phyloP scores from a whole-genome alignment of 768 basidiomycete genomes.

The Leccinum subgranulosum region DNA sequence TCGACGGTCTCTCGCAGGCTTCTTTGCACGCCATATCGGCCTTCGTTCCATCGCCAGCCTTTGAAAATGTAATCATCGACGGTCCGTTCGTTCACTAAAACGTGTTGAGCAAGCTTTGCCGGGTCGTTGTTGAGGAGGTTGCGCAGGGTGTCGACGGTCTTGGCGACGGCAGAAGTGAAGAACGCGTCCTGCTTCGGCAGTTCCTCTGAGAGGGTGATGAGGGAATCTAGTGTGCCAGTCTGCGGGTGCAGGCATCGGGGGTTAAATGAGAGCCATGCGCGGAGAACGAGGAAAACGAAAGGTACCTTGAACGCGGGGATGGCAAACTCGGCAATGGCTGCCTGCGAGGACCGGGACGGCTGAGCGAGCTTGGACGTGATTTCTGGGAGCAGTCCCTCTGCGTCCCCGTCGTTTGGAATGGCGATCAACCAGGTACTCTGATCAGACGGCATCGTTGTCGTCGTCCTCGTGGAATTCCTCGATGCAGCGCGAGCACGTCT shows the following conservation, averaged over 20 bases:
- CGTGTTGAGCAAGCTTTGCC: constrained; percentile 67
- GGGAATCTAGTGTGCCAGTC: constrained; percentile 92
- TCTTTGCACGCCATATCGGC: constrained; percentile 82
- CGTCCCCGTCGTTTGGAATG: constrained; percentile 82
- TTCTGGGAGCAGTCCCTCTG: constrained; percentile 70
- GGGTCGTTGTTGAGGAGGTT: constrained; percentile 88
- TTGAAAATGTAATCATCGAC: constrained; percentile 78
- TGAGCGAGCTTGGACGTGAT: constrained; percentile 58
- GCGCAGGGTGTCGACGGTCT: constrained; percentile 91
- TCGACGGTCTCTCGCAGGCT: constrained; percentile 85
- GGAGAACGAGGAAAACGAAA: background rate
- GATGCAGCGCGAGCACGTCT: constrained; percentile 1
- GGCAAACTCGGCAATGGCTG: constrained; percentile 59
- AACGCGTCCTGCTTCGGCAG: constrained; percentile 87
- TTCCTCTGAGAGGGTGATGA: constrained; percentile 87
- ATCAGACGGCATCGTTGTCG: constrained; percentile 83
- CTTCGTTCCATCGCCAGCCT: constrained; percentile 92
- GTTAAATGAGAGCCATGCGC: constrained; percentile 4
- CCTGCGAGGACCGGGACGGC: constrained; percentile 48
- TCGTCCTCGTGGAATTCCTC: constrained; percentile 8
- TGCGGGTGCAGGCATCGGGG: constrained; percentile 29
- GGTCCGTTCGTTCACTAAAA: constrained; percentile 73
- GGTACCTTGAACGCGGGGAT: constrained; percentile 89
- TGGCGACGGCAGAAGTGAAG: constrained; percentile 87
- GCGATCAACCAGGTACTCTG: constrained; percentile 93